Evolutionary conservation across 352 stramenopile genomes (phyloP).

Genomic region (Phytophthora pisi): DNA sequence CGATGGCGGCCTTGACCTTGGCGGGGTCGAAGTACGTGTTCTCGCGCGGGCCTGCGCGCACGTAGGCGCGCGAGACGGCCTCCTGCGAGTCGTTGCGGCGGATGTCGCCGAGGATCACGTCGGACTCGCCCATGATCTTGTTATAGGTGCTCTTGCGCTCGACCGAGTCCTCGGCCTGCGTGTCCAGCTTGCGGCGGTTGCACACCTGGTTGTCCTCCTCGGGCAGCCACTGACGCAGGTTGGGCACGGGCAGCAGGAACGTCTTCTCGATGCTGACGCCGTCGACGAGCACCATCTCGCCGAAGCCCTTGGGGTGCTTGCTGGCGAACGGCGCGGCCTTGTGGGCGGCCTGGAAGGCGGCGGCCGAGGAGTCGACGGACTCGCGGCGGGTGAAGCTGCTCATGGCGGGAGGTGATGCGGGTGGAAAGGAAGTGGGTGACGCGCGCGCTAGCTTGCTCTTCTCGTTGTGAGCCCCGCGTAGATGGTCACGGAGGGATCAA

Average conservation of each 20-base stretch:
- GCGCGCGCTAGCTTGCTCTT: constrained; percentile 6
- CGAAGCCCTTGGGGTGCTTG: constrained; percentile 85
- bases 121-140: constrained; percentile 84
- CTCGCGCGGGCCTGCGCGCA: constrained; percentile 74
- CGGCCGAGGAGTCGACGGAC: constrained; percentile 32
- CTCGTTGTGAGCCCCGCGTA: constrained; percentile 25
- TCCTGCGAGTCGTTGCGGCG: constrained; percentile 72
- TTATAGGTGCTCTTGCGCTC: constrained; percentile 85
- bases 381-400: constrained; percentile 30
- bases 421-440: constrained; percentile 4
- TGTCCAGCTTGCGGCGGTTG: constrained; percentile 86
- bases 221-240: constrained; percentile 75
- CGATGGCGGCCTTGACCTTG: constrained; percentile 89
- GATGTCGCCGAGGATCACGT: constrained; percentile 87
- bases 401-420: constrained; percentile 10
- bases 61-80: constrained; percentile 74
- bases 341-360: constrained; percentile 52
- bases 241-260: constrained; percentile 76
- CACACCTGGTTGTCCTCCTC: constrained; percentile 52
- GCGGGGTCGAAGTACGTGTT: constrained; percentile 79
- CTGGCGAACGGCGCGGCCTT: constrained; percentile 74
- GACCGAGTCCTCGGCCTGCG: constrained; percentile 56
- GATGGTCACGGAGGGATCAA: constrained; percentile 27
- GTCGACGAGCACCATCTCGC: constrained; percentile 78
- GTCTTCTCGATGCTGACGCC: constrained; percentile 67